Percentiles rank a stretch among this genome's conserved stretches.
These are phyloP conservation scores for Logfia minima DNA, from an alignment of 129 eudicot species.

Conservation along the genomic window DNA sequence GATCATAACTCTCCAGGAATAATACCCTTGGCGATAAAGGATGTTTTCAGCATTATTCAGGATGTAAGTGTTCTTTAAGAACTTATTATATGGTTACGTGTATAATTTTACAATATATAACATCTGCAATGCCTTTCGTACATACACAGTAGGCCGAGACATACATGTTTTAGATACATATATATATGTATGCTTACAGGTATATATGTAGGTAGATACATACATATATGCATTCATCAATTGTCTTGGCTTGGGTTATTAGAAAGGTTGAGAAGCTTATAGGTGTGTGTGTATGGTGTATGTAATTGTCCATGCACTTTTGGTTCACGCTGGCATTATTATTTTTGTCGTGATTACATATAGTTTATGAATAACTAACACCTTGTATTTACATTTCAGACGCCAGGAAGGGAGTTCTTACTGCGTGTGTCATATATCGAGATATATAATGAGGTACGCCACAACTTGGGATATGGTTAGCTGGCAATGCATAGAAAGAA, in stretches of 20 bases:
- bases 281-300: not conserved
- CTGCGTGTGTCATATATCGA: conserved; percentile 96
- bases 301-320: not conserved
- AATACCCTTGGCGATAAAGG: conserved; percentile 99
- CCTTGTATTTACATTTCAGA: conserved; percentile 53
- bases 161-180: too few species aligned
- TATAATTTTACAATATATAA: conserved; percentile 6
- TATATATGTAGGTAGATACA: too few species aligned
- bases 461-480: conserved; percentile 3
- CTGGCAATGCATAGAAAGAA: conserved; percentile 12
- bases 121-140: not conserved
- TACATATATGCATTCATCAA: not conserved
- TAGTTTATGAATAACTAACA: conserved; percentile 17
- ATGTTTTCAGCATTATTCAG: conserved; percentile 98
- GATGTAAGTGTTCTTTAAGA: conserved; percentile 61
- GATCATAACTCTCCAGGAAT: conserved; percentile 95
- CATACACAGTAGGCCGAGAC: too few species aligned
- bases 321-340: not conserved
- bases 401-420: conserved; percentile 96
- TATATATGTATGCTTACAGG: not conserved
- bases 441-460: conserved; percentile 92
- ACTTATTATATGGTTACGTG: not conserved
- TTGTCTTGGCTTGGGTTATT: not conserved
- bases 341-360: conserved; percentile 12
- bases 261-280: not conserved